Base-by-base conservation (phyloP, 129 eudicot species). In the Chrysanthemum makinoi region DNA sequence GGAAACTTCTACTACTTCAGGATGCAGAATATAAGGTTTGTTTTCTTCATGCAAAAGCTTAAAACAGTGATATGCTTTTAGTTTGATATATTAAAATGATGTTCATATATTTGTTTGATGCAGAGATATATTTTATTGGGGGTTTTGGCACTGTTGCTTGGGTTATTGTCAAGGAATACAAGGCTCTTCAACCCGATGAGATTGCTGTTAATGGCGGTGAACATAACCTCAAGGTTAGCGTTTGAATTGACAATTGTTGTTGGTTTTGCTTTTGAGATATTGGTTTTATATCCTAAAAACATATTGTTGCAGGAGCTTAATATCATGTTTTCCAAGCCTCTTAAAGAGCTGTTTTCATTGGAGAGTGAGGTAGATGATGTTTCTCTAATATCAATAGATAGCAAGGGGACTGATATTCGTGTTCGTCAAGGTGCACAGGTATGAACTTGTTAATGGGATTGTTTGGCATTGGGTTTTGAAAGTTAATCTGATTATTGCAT, bases 361-460 rank as follows among this genome's bases (percentile, higher is more conserved):
- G 97, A 90, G 74, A 75, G 72, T 0, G 96, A 95, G 82, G 94
- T 95, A 26, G 99, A 95, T 73, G 99, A 95, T 78, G 99, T 84
- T 60, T 96, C 97, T 39, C 85, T 95, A 17, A 95, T 95, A 75
- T 95, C 99, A 17, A 90, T 90, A 66, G 99, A 95, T 80, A 88
- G 99, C 83, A 95, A 83, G 70, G 99, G 99, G 12, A 84, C 91
- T 60, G 99, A 95, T 81, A 80, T 95, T 4, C 93, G 99, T 46
- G 99, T 90, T 62, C 99, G 99, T 46, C 96, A 87, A 81, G 99
- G 99, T n/a, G 99, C 97, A 66, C 97, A 95, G 93, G 99, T 95
- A 77, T 66, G 22, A 58, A 58, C 15, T 58, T 57, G 20, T 14
- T 58, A 9, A 20, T 1, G 28, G 22, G 30, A 18, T 39, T 56